Evolutionary conservation across 495 filamentous ascomycete species (phyloP).

Genomic region (Neurospora hispaniola): DNA sequence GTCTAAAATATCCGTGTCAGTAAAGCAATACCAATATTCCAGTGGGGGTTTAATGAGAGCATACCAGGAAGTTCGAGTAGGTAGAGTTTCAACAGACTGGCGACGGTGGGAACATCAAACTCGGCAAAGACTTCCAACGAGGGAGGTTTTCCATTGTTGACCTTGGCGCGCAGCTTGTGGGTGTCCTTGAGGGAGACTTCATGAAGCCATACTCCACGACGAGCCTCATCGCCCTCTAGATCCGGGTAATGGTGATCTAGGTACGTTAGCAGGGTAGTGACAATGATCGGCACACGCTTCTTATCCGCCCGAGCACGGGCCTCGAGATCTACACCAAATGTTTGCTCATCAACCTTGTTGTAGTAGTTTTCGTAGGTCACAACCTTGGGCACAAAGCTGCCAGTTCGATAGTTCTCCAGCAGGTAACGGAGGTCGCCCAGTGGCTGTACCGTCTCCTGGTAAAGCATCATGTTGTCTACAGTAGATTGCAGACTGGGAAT

Average conservation of each 20-base stretch:
- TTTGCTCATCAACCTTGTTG: constrained; percentile 94
- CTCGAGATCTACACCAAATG: constrained; percentile 94
- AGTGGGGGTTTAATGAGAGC: constrained; percentile 13
- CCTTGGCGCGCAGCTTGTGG: constrained; percentile 65
- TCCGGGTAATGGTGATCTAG: constrained; percentile 95
- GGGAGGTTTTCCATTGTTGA: constrained; percentile 85
- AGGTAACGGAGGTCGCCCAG: constrained; percentile 85
- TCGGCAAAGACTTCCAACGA: constrained; percentile 65
- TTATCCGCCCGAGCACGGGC: constrained; percentile 84
- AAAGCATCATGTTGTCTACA: constrained; percentile 97
- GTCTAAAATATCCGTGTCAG: constrained; percentile 41
- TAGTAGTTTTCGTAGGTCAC: constrained; percentile 98
- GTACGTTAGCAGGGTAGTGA: constrained; percentile 88
- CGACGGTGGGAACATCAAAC: constrained; percentile 88
- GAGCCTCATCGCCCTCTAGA: constrained; percentile 90
- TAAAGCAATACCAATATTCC: background rate
- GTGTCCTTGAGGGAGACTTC: constrained; percentile 81
- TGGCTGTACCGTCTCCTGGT: constrained; percentile 96
- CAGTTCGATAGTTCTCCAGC: constrained; percentile 95
- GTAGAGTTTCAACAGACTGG: constrained; percentile 89
- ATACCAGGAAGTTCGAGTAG: constrained; percentile 88
- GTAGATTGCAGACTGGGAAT: constrained; percentile 92
- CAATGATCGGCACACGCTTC: constrained; percentile 87
- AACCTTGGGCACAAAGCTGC: constrained; percentile 83
- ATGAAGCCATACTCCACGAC: constrained; percentile 85